phyloP scores from a whole-genome alignment of 495 filamentous ascomycete species.

The Filosporella fistucella region DNA sequence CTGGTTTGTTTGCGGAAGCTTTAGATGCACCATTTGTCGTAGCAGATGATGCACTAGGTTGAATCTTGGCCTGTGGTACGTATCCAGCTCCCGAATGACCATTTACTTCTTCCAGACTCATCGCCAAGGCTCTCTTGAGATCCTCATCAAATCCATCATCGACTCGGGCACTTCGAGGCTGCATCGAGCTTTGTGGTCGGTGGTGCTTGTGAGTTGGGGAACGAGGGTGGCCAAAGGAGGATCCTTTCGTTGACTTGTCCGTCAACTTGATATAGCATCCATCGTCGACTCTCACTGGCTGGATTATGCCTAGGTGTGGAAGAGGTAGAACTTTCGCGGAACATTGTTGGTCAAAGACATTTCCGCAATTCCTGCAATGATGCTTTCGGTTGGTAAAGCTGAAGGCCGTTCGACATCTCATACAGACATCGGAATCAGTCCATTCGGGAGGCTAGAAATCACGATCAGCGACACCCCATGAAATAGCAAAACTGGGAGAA shows the following conservation, averaged over 20 bases:
- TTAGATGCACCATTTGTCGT: conserved; percentile 35
- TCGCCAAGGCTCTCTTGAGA: conserved; percentile 84
- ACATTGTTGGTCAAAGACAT: conserved; percentile 91
- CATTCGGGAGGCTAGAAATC: conserved; percentile 81
- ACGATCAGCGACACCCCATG: conserved; percentile 7
- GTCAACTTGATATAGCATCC: conserved; percentile 89
- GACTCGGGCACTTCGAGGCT: conserved; percentile 80
- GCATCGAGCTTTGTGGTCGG: conserved; percentile 55
- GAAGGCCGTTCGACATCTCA: conserved; percentile 93
- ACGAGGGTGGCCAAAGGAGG: conserved; percentile 21
- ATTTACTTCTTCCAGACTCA: conserved; percentile 93
- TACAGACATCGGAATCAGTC: conserved; percentile 97
- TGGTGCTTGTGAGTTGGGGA: conserved; percentile 19
- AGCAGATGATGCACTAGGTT: conserved; percentile 28
- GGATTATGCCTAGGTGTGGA: conserved; percentile 87
- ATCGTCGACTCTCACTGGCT: conserved; percentile 93
- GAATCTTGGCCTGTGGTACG: conserved; percentile 53
- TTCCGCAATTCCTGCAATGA: conserved; percentile 95
- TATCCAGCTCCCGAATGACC: conserved; percentile 61
- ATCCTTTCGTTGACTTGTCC: conserved; percentile 54
- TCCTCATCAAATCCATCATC: conserved; percentile 90
- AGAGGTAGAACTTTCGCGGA: conserved; percentile 84
- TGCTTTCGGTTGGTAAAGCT: conserved; percentile 98
- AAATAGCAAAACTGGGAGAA: too few relatives aligned
- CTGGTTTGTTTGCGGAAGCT: conserved; percentile 34